These are phyloP conservation scores for Rhizophora mangle DNA, from an alignment of 345 rosid species.

Conservation along the genomic window DNA sequence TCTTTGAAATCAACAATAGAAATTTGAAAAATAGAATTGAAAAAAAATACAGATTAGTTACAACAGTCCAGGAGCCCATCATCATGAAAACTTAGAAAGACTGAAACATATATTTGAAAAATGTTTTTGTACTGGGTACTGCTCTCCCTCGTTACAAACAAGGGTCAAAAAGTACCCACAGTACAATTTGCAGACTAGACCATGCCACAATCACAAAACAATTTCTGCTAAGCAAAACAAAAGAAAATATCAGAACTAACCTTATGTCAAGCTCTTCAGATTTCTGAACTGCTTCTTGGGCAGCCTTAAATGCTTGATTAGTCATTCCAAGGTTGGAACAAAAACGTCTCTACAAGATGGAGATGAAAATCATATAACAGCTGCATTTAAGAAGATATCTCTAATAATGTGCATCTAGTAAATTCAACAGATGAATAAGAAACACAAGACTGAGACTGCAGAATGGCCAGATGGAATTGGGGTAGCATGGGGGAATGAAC, in stretches of 20 bases:
- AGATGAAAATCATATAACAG: slow-evolving; percentile 4
- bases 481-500: background rate
- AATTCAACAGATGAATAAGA: background rate
- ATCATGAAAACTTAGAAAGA: background rate
- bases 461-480: background rate
- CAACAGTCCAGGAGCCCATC: background rate
- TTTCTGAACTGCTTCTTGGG: slow-evolving; percentile 53
- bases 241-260: slow-evolving; percentile 26
- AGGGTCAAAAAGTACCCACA: too few species aligned
- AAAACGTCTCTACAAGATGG: slow-evolving; percentile 43
- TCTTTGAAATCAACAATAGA: too few species aligned
- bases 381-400: background rate
- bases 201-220: background rate
- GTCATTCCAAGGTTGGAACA: slow-evolving; percentile 58
- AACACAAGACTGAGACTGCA: background rate
- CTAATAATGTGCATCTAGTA: background rate
- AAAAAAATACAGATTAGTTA: background rate
- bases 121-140: too few species aligned
- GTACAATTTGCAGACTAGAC: background rate
- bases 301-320: slow-evolving; percentile 58
- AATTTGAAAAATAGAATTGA: background rate
- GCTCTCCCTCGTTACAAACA: too few species aligned
- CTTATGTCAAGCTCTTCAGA: slow-evolving; percentile 55
- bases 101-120: too few species aligned
- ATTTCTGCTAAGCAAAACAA: slow-evolving; percentile 3